Conservation (phyloP, 2,329 filamentous ascomycete species). For the Diaporthe vaccinii region DNA sequence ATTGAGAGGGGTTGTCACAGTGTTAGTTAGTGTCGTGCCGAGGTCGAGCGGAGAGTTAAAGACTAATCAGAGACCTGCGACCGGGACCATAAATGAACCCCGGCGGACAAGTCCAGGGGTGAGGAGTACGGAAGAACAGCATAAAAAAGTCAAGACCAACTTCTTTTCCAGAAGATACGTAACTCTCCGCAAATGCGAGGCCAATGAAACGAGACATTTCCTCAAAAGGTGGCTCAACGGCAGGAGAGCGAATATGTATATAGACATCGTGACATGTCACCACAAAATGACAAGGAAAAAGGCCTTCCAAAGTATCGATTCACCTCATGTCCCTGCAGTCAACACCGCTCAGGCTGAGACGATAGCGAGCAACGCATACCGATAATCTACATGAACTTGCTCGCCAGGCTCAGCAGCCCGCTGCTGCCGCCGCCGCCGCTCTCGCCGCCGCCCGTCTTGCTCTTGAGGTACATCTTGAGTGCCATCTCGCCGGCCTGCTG, state of each 20-base stretch:
- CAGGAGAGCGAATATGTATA: not conserved
- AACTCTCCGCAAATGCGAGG: not conserved
- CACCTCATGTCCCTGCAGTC: not conserved
- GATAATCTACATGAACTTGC: constrained; percentile 58
- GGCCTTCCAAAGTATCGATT: not conserved
- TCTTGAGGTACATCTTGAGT: constrained; percentile 92
- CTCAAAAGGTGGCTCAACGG: not conserved
- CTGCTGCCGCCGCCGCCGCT: constrained; percentile 58
- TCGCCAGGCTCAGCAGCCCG: constrained; percentile 60
- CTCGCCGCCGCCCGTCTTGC: constrained; percentile 62
- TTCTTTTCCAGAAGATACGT: not conserved
- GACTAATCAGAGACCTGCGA: not conserved
- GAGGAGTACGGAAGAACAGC: no score
- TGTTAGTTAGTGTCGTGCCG: constrained; percentile 25
- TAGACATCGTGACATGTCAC: not conserved
- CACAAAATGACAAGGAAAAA: not conserved
- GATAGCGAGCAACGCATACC: not conserved
- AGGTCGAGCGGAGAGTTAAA: not conserved
- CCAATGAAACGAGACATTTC: not conserved
- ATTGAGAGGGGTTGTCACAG: constrained; percentile 10
- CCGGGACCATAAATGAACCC: not conserved
- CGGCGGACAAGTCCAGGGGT: not conserved
- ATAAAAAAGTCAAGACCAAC: not conserved
- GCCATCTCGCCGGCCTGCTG: constrained; percentile 87
- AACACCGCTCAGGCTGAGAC: no score